phyloP scores from a whole-genome alignment of 106 monocot species.

The Apostasia shenzhenica region DNA sequence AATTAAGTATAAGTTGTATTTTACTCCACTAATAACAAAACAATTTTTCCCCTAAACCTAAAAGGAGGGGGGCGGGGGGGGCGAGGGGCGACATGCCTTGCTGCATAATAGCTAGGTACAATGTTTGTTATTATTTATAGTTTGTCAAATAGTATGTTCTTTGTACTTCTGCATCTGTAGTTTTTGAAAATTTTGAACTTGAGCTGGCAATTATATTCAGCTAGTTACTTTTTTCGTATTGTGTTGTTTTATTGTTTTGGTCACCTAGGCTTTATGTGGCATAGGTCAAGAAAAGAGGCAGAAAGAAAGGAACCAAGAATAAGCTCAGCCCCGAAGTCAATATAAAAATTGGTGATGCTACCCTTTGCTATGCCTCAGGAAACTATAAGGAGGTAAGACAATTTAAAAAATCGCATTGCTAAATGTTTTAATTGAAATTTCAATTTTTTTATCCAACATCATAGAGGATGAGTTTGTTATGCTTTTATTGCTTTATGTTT shows the following conservation, averaged over 20 bases:
- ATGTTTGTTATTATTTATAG: no score
- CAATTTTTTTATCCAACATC: not conserved
- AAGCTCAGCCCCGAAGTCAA: slow-evolving; percentile 68
- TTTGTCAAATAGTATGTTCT: no score
- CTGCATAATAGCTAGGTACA: no score
- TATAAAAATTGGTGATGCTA: slow-evolving; percentile 82
- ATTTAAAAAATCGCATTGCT: not conserved
- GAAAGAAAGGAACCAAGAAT: slow-evolving; percentile 56
- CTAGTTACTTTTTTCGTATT: not conserved
- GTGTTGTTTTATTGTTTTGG: not conserved
- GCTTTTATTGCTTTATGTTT: no score
- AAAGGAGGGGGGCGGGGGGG: no score
- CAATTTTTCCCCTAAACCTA: no score
- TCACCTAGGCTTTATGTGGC: not conserved
- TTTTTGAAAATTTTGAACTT: not conserved
- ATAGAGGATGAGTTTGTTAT: no score
- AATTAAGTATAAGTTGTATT: no score
- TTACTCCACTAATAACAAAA: no score
- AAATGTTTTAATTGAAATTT: not conserved
- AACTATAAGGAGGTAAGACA: slow-evolving; percentile 49
- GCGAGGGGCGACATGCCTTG: no score
- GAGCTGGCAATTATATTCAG: not conserved
- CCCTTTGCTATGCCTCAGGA: slow-evolving; percentile 71
- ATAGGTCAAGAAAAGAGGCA: slow-evolving; percentile 79
- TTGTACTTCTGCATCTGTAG: not conserved